These are phyloP conservation scores for Athelia sp. DNA, from an alignment of 1,284 basidiomycete species.

Conservation along the genomic window DNA sequence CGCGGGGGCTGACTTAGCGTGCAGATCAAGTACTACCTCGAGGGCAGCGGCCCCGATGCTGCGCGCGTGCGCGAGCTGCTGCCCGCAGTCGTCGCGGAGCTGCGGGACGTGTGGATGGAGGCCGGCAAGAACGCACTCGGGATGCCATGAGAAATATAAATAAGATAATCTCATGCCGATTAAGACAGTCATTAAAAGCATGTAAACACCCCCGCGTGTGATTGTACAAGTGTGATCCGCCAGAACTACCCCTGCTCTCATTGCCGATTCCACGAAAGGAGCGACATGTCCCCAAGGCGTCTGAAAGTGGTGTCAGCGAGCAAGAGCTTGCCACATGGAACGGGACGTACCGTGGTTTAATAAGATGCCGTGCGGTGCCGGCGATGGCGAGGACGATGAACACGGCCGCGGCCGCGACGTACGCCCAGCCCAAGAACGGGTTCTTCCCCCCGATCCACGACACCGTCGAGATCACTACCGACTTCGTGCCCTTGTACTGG, in stretches of 20 bases:
- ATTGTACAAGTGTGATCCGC: neutral
- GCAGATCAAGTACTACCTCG: conserved; percentile 81
- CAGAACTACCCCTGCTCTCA: neutral
- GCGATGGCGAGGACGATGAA: conserved; percentile 86
- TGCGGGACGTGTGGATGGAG: conserved; percentile 67
- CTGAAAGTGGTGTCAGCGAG: conserved; percentile 28
- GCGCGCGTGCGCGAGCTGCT: conserved; percentile 42
- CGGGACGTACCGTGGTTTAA: conserved; percentile 80
- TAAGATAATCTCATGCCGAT: neutral
- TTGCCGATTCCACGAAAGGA: conserved; percentile 82
- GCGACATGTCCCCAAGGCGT: conserved; percentile 78
- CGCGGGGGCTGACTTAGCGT: no score
- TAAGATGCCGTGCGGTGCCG: conserved; percentile 88
- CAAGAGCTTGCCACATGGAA: no score
- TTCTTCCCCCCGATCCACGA: conserved; percentile 99
- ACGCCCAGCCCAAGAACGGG: conserved; percentile 96
- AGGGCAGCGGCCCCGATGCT: conserved; percentile 57
- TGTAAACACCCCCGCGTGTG: neutral
- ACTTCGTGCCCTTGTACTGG: conserved; percentile 92
- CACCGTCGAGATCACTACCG: conserved; percentile 93
- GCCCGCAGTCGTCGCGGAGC: conserved; percentile 46
- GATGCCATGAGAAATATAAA: conserved; percentile 26
- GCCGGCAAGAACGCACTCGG: conserved; percentile 50
- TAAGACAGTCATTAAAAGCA: neutral
- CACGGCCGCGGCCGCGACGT: conserved; percentile 84